Evolutionary conservation across 345 rosid genomes (phyloP), one percentile per base, ranked within the genome.

Genomic region (Acer yangbiense): DNA sequence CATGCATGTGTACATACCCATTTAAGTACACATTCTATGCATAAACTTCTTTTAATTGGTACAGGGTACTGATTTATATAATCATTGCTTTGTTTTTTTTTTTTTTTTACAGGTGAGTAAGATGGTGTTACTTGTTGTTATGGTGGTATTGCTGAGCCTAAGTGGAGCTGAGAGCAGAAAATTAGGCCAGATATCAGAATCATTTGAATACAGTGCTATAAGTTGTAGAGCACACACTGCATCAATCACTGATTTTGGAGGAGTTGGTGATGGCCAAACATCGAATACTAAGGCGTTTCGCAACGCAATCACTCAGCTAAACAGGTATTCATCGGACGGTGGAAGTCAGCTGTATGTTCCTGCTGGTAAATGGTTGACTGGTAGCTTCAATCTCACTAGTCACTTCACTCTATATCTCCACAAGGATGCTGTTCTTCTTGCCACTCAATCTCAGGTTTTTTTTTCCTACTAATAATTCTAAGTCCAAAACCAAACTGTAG

Each of bases 381-480:
- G 99, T 1, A 93, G 99, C 80, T 89, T 95, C 69, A 90, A 79
- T 68, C 90, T 95, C 61, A 82, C 84, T 62, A 95, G 90, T 76
- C 95, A 95, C 86, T 95, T 93, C 90, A 95, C 99, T 77, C 87
- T 95, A 44, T 93, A 84, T 67, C 93, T 95, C 65, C 92, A 93
- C 65, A 84, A 83, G 84, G 99, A 93, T 75, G 99, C 98, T 52
- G 83, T 83, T 58, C 86, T 95, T 74, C 92, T 95, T 1, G 98
- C 95, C 69, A 91, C 95, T 80, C 97, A 92, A 92, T 93, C 90
- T 74, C 75, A 76, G 25, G 23, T 20, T 8, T 3, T 32, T 35
- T 35, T 4, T 4, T 32, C 4, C 4, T 32, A 20, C 35, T 9
- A 43, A 5, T 11, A 12, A 23, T 27, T 14, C 39, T 8, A 69